Base-by-base conservation (phyloP, 1,284 basidiomycete species). In the Malassezia furfur region DNA sequence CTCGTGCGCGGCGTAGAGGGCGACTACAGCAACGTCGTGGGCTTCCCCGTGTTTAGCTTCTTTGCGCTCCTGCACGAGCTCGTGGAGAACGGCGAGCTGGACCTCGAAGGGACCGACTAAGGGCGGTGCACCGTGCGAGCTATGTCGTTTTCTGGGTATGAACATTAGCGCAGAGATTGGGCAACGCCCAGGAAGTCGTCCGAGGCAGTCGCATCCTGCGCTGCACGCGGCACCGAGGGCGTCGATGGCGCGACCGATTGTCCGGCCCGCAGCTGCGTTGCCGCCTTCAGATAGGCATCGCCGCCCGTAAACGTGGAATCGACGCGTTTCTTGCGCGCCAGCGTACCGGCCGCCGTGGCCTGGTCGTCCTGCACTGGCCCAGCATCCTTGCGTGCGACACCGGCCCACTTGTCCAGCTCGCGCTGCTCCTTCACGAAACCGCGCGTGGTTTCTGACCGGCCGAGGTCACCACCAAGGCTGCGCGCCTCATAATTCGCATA, bases 1-100 rank as follows among this genome's bases (percentile, higher is more conserved):
- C 79, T 96, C 34, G 78, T 96, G 48, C 81, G 85, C 45, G 85
- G 85, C 65, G 82, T 96, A 30, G 86, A 94, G 54, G 91, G 93
- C 1, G 89, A 93, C 74, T 94, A 85, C 72, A 82, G 88, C 70
- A 96, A 96, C 68, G 85, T 89, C 5, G 89, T 93, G 12, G 91
- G 91, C 2, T 91, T 91, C 72, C 88, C 88, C 0, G 48, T 69
- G 17, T 62, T 62, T 28, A 55, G 57, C 32, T 58, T 66, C 41
- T 54, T 55, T 38, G 40, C 54, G 12, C 66, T 66, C 44, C 47
- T 74, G 49, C 63, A 72, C 45, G 61, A 71, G 15, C 53, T 74
- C 31, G 56, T 72, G 15, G 67, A 70, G 21, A 55, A 66, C 44
- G 72, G 67, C 14, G 67, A 73, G 60, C 46, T 74, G 21, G 65